Percentiles rank a stretch among this genome's conserved stretches.
Evolutionary conservation across 2,329 filamentous ascomycete species (phyloP).

Genomic region (Ampelomyces quisqualis): DNA sequence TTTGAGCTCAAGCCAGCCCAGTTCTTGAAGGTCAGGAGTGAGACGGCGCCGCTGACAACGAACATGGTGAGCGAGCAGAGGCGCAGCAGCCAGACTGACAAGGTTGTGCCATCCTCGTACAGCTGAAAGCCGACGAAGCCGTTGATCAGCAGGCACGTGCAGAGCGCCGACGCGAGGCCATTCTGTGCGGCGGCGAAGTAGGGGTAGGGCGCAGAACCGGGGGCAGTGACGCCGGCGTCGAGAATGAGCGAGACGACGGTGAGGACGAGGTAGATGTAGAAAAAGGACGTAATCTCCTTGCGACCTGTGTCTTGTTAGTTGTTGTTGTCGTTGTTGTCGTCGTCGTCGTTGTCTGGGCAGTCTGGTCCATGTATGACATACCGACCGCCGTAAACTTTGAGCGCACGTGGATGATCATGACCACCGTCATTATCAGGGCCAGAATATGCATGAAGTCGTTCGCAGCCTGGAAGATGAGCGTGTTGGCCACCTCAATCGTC

Average conservation of each 20-base stretch:
- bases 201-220: slow-evolving; percentile 75
- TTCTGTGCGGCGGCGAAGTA: slow-evolving; percentile 91
- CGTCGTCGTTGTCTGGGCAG: too few relatives aligned
- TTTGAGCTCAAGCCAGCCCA: slow-evolving; percentile 84
- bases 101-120: slow-evolving; percentile 91
- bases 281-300: slow-evolving; percentile 81
- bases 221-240: slow-evolving; percentile 88
- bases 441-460: slow-evolving; percentile 90
- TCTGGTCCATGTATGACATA: slow-evolving; percentile 56
- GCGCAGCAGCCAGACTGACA: slow-evolving; percentile 91
- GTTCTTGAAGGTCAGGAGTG: slow-evolving; percentile 86
- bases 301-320: slow-evolving; percentile 52
- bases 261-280: slow-evolving; percentile 92
- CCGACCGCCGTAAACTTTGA: slow-evolving; percentile 98
- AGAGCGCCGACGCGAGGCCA: slow-evolving; percentile 79
- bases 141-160: slow-evolving; percentile 90
- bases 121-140: slow-evolving; percentile 98
- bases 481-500: slow-evolving; percentile 95
- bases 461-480: slow-evolving; percentile 94
- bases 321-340: slow-evolving; percentile 56
- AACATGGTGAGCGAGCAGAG: slow-evolving; percentile 79
- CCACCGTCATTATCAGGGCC: slow-evolving; percentile 85
- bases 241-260: slow-evolving; percentile 86
- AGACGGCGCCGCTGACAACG: slow-evolving; percentile 80
- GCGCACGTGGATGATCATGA: slow-evolving; percentile 96